Base-by-base conservation (phyloP, 371 early-diverging fungal species). In the Mortierella polycephala region DNA sequence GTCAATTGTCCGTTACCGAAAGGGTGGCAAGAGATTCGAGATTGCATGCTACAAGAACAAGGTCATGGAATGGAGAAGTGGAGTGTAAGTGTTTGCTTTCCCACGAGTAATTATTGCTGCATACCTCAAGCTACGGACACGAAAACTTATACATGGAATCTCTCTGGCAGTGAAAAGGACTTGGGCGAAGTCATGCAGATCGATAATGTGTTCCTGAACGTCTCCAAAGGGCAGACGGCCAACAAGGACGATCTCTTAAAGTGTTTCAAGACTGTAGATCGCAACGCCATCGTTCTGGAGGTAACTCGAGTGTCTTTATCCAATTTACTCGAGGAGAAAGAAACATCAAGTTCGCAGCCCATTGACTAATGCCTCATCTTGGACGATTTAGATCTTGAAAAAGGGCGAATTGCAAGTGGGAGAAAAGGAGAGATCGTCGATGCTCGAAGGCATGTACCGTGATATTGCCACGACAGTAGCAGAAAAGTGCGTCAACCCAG, bases 1-100 rank as follows among this genome's bases (percentile, higher is more conserved):
- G 41, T 96, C 97, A 16, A 84, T 98, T 45, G 99, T 99, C 23
- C 94, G 97, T 51, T 87, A 97, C 69, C 94, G 94, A 75, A 98
- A 97, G 85, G 97, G 97, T 37, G 99, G 99, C 50, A 97, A 96
- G 82, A 91, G 96, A 42, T 99, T 98, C 68, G 99, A 99, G 81
- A 86, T 99, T 18, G 99, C 99, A 10, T 96, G 98, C 82, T 98
- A 98, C 85, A 97, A 96, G 82, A 99, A 99, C 90, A 98, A 99
- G 85, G 97, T 98, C n/a, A 83, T 94, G 74, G 98, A 99, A 82
- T 99, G 96, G 96, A 87, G 98, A 42, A 93, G 85, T 46, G 92
- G 94, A 59, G 92, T 96, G 94, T 96, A 90, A 84, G 91, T 75
- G 11, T 54, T 58, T 66, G 66, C 60, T 55, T 64, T 57, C 20